Evolutionary conservation across 805 yeast species (phyloP).

Genomic region (Saccharomycopsis sp.): DNA sequence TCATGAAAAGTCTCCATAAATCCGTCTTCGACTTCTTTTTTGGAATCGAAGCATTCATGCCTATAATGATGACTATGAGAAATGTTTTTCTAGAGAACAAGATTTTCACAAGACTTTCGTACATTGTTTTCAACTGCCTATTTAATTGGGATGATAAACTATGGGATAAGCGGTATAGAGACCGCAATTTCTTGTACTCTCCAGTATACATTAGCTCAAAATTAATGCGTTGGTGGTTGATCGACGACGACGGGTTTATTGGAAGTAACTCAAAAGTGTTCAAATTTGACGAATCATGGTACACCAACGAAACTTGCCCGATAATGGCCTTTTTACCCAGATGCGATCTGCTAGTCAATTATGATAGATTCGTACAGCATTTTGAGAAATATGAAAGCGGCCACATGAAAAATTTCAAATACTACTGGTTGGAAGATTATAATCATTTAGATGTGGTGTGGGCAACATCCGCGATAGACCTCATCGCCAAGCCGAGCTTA

Average conservation of each 20-base stretch:
- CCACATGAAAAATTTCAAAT: slow-evolving; percentile 31
- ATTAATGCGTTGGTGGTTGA: slow-evolving; percentile 90
- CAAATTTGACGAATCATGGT: slow-evolving; percentile 51
- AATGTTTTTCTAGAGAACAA: slow-evolving; percentile 39
- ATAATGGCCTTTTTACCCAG: slow-evolving; percentile 66
- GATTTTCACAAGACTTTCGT: slow-evolving; percentile 60
- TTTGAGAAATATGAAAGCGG: slow-evolving; percentile 49
- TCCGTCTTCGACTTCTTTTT: slow-evolving; percentile 45
- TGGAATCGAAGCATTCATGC: slow-evolving; percentile 75
- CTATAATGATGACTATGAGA: slow-evolving; percentile 61
- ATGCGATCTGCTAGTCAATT: slow-evolving; percentile 72
- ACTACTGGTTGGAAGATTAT: slow-evolving; percentile 50
- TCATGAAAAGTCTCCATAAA: slow-evolving; percentile 49
- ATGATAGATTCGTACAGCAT: slow-evolving; percentile 58
- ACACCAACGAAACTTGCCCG: slow-evolving; percentile 30
- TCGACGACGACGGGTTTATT: slow-evolving; percentile 35
- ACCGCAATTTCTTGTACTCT: slow-evolving; percentile 75
- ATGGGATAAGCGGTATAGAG: slow-evolving; percentile 65
- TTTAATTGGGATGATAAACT: slow-evolving; percentile 80
- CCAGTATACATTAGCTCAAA: slow-evolving; percentile 77
- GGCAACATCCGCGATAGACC: slow-evolving; percentile 71
- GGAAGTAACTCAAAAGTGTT: slow-evolving; percentile 36
- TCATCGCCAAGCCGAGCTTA: slow-evolving; percentile 49
- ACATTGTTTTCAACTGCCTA: slow-evolving; percentile 76
- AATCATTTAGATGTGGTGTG: slow-evolving; percentile 89